Evolutionary conservation across 2,329 filamentous ascomycete species (phyloP).

Genomic region (Scedosporium apiospermum): DNA sequence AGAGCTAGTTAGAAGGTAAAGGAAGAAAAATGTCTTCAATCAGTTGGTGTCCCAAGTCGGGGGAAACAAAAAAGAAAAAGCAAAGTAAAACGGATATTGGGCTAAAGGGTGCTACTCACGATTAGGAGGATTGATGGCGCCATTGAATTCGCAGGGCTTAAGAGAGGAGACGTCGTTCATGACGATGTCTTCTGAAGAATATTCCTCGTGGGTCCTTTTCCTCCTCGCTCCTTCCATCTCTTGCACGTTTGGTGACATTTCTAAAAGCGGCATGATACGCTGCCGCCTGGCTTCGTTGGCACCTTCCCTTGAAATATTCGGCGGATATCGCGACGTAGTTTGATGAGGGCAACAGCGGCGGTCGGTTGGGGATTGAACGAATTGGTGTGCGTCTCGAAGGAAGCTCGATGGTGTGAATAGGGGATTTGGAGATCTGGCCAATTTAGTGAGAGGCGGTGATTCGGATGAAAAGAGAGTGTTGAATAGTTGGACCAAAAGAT

Average conservation of each 20-base stretch:
- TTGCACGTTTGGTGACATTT: conserved; percentile 38
- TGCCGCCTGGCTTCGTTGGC: background rate
- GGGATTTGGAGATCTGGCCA: background rate
- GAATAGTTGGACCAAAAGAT: too few relatives aligned
- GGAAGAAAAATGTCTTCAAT: background rate
- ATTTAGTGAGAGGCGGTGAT: background rate
- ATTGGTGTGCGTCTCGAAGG: background rate
- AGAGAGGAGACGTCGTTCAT: conserved; percentile 6
- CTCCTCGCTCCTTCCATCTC: conserved; percentile 30
- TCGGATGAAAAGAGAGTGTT: too few relatives aligned
- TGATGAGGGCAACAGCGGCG: background rate
- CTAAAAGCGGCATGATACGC: conserved; percentile 35
- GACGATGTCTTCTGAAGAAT: conserved; percentile 20
- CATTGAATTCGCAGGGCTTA: conserved; percentile 7
- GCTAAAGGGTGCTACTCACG: background rate
- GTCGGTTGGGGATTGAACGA: background rate
- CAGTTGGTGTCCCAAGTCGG: background rate
- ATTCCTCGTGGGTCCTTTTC: conserved; percentile 39
- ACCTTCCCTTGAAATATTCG: background rate
- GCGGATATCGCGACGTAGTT: background rate
- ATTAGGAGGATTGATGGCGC: background rate
- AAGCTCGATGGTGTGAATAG: background rate
- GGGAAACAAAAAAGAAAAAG: background rate
- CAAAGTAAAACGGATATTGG: background rate
- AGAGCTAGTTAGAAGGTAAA: background rate